Base-by-base conservation (phyloP, 257 asterid species). In the Jasminum sambac region DNA sequence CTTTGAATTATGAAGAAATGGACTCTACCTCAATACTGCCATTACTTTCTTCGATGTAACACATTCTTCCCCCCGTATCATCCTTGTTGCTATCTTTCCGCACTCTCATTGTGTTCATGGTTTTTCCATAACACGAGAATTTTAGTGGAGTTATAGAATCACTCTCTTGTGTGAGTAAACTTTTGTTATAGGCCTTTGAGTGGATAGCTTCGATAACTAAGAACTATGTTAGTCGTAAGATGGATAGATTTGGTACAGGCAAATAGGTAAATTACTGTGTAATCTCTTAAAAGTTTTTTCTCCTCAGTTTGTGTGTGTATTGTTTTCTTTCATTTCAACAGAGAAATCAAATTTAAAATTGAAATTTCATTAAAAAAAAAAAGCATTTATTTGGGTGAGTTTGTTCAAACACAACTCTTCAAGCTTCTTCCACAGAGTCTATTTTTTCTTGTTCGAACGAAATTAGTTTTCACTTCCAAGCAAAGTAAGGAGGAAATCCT, bases 401-500 rank as follows among this genome's bases (percentile, higher is more conserved):
- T 52, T 19, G 26, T 21, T 30, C 36, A 30, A 30, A 30, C 36
- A 30, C 36, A 30, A 30, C 36, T 30, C 36, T 30, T 30, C 36
- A 30, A 30, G 36, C 36, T 30, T 30, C 36, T 30, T 30, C 36
- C 4, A 30, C 2, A 30, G 21, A 52, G 9, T 52, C 19, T 55
- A 55, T 55, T 55, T 17, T 55, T 5, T 10, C 61, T 26, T 21
- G 2, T 9, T 43, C 10, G 5, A 44, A 55, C 24, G 5, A 23
- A 8, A 11, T 40, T 73, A 74, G 40, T 79, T 76, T 16, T 67
- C 63, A 21, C 79, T 82, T 52, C 96, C 98, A 0, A 89, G 74
- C 72, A 89, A 58, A 65, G 91, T 75, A 46, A 90, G 86, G 61
- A 92, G 88, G 74, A 92, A 84, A 17, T 86, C 79, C 71, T 84